Evolutionary conservation across 176 grass and related monocot genomes (phyloP), one percentile per base, ranked within the genome.

Genomic region (Musa beccarii): DNA sequence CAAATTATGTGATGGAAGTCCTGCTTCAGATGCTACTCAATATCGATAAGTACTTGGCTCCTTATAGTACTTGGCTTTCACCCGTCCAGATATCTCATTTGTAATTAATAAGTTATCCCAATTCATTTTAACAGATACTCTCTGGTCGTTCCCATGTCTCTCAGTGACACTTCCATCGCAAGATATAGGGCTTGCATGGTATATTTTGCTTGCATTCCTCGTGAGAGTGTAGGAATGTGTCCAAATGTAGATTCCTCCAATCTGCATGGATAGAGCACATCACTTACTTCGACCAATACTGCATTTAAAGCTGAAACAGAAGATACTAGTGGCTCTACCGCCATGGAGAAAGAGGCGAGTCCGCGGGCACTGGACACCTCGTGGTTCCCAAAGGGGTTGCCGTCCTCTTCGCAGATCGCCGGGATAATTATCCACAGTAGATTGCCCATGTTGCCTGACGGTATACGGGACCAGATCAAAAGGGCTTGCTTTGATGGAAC

Each of bases 171-270:
- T 2, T 61, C 19, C 5, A 20, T 19, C 8, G 5, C 17, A 17
- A 28, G 10, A 5, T 23, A 12, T 15, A 1, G 49, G 43, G 65
- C 14, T 66, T 82, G 29, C 66, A 53, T 66, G 71, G 63, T 51
- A 76, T 52, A 63, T 23, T 15, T 64, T 43, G 26, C 71, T 71
- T 21, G 80, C 49, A 75, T 82, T 81, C 51, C 62, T 82, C 71
- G 76, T 82, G 20, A 75, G 80, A 54, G 67, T 21, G 49, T 82
- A 82, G 66, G 59, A 20, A 19, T 66, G 28, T 8, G 80, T 75
- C 72, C 71, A 82, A 75, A 81, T 81, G 49, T 53, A 81, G 71
- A 81, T 54, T 25, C 71, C 70, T 26, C 79, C 79, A 22, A 81
- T 19, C 79, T 81, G 29, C 22, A 81, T 74, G 23, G 70, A 16